Conservation (phyloP, 345 rosid genomes). For the Populus davidiana region DNA sequence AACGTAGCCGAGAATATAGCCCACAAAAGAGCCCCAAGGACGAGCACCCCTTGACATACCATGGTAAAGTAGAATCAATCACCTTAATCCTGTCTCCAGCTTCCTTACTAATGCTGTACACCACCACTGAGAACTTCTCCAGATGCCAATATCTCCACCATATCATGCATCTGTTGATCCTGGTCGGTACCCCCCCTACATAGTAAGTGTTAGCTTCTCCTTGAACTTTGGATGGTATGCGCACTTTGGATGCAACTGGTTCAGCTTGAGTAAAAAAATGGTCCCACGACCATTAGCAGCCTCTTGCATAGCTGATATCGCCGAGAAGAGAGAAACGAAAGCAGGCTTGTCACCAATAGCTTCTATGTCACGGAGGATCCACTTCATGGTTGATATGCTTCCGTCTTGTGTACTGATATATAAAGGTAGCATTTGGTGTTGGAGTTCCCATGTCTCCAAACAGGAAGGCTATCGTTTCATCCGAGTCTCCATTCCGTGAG, state of each 20-base stretch:
- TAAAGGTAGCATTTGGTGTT: constrained; percentile 67
- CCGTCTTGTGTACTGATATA: constrained; percentile 63
- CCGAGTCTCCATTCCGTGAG: constrained; percentile 48
- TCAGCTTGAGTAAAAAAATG: constrained; percentile 70
- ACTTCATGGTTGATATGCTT: constrained; percentile 71
- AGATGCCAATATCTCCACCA: constrained; percentile 70
- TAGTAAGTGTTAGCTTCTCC: constrained; percentile 70
- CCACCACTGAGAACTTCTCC: constrained; percentile 59
- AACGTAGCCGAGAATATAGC: constrained; percentile 62
- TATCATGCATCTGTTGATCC: constrained; percentile 83
- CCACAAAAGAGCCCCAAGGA: constrained; percentile 59
- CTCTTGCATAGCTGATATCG: constrained; percentile 89
- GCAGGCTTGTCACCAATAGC: constrained; percentile 62
- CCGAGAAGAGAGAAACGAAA: constrained; percentile 80
- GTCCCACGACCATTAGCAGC: constrained; percentile 92
- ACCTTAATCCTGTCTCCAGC: constrained; percentile 13
- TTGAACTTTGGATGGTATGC: constrained; percentile 85
- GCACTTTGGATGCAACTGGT: constrained; percentile 73
- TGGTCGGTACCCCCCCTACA: constrained; percentile 61
- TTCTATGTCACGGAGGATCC: constrained; percentile 80
- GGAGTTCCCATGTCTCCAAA: constrained; percentile 91
- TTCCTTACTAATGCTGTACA: background rate
- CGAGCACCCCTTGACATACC: constrained; percentile 58
- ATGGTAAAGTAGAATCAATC: constrained; percentile 35
- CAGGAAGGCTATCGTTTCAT: constrained; percentile 65